phyloP scores from a whole-genome alignment of 768 basidiomycete genomes.

The Lactifluus hygrophoroides region DNA sequence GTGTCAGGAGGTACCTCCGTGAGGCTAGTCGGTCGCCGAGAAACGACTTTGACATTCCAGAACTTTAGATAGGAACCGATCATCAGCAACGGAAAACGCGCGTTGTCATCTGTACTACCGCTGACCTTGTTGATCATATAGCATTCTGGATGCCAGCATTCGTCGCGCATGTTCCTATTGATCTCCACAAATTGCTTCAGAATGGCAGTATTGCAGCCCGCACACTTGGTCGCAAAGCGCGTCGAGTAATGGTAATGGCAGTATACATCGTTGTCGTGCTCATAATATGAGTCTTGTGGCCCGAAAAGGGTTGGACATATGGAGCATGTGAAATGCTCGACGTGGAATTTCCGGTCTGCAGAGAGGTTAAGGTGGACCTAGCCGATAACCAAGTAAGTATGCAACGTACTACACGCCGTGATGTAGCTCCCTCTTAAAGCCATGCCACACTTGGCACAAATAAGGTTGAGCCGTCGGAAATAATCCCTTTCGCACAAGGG shows the following conservation, averaged over 20 bases:
- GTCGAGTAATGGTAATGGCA: slow-evolving; percentile 99
- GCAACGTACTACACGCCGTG: slow-evolving; percentile 88
- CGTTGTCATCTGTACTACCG: neutral
- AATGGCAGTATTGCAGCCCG: slow-evolving; percentile 94
- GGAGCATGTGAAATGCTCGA: slow-evolving; percentile 98
- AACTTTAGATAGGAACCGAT: slow-evolving; percentile 46
- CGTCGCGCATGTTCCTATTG: slow-evolving; percentile 94
- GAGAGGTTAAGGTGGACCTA: slow-evolving; percentile 2
- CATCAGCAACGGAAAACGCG: slow-evolving; percentile 4
- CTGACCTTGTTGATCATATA: slow-evolving; percentile 98
- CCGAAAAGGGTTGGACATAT: slow-evolving; percentile 94
- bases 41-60: slow-evolving; percentile 95
- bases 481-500: slow-evolving; percentile 99
- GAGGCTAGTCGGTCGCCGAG: slow-evolving; percentile 56
- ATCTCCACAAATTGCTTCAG: slow-evolving; percentile 99
- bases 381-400: slow-evolving; percentile 10
- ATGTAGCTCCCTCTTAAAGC: slow-evolving; percentile 97
- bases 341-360: slow-evolving; percentile 95
- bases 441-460: slow-evolving; percentile 92
- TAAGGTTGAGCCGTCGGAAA: slow-evolving; percentile 90
- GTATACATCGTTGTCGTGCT: slow-evolving; percentile 95
- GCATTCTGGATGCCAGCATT: slow-evolving; percentile 99
- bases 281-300: slow-evolving; percentile 98
- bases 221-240: slow-evolving; percentile 96
- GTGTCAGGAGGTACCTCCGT: slow-evolving; percentile 28